Conservation (phyloP, 345 rosid species). For the Euphorbia pulcherrima region DNA sequence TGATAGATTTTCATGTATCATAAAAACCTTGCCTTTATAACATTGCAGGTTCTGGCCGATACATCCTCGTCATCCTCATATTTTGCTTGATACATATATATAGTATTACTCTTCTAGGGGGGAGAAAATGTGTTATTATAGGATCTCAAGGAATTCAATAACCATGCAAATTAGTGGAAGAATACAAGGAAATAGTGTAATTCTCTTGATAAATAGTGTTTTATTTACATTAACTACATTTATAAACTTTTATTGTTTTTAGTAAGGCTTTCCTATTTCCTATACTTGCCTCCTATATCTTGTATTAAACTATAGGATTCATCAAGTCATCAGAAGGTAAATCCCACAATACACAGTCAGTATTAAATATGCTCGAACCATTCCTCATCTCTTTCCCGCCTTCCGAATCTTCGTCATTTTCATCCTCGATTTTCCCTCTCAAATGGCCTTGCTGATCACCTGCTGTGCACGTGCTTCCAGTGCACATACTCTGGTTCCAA, state of each 20-base stretch:
- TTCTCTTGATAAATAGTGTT: conserved; percentile 8
- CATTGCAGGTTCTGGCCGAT: conserved; percentile 85
- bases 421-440: conserved; percentile 37
- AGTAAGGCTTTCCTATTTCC: conserved; percentile 12
- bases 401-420: conserved; percentile 45
- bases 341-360: conserved; percentile 82
- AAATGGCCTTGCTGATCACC: conserved; percentile 38
- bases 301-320: conserved; percentile 48
- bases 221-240: conserved; percentile 28
- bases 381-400: conserved; percentile 50
- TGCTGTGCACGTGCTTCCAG: conserved; percentile 49
- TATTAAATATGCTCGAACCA: conserved; percentile 47
- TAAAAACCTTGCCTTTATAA: conserved; percentile 4
- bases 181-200: conserved; percentile 8
- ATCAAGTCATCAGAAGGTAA: conserved; percentile 68
- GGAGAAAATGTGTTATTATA: conserved; percentile 14
- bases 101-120: conserved; percentile 11
- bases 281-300: background rate
- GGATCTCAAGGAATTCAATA: conserved; percentile 16
- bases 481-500: conserved; percentile 54
- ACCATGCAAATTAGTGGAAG: conserved; percentile 9
- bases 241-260: conserved; percentile 21
- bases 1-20: background rate
- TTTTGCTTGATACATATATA: conserved; percentile 75
- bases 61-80: conserved; percentile 91